Conservation (phyloP, 2,329 filamentous ascomycete genomes). For the Fonsecaea monophora region DNA sequence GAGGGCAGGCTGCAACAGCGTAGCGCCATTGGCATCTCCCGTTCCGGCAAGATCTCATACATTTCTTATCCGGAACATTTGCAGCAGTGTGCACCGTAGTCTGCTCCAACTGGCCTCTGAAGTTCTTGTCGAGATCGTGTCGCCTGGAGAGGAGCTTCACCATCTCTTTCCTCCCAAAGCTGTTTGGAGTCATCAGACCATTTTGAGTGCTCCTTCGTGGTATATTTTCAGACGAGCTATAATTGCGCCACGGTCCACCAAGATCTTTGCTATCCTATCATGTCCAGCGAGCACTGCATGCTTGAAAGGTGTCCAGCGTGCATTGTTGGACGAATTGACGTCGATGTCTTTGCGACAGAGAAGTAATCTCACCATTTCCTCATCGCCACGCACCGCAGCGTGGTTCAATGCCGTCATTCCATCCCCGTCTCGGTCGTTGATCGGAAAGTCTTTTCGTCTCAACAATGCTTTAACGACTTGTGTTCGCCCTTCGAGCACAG, state of each 20-base stretch:
- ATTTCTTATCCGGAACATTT: no score
- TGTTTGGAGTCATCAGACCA: no score
- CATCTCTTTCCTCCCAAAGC: no score
- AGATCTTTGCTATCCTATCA: slow-evolving; percentile 16
- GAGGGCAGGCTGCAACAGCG: no score
- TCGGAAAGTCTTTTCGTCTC: not conserved
- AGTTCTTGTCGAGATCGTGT: no score
- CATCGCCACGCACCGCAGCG: not conserved
- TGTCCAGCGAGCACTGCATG: slow-evolving; percentile 6
- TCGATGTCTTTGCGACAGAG: slow-evolving; percentile 2
- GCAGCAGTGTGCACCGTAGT: no score
- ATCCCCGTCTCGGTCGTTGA: not conserved
- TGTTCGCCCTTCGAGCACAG: not conserved
- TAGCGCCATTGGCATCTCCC: no score
- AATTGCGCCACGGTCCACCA: not conserved
- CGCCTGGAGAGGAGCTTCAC: no score
- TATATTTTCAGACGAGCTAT: no score
- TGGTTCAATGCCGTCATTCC: not conserved
- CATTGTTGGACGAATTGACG: not conserved
- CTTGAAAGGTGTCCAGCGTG: not conserved
- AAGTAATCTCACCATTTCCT: not conserved
- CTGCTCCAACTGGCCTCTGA: no score
- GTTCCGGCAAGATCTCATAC: no score
- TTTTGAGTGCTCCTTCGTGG: no score
- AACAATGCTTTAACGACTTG: not conserved